Evolutionary conservation across 352 stramenopile genomes (phyloP).

Genomic region (Globisporangium mamillatum): DNA sequence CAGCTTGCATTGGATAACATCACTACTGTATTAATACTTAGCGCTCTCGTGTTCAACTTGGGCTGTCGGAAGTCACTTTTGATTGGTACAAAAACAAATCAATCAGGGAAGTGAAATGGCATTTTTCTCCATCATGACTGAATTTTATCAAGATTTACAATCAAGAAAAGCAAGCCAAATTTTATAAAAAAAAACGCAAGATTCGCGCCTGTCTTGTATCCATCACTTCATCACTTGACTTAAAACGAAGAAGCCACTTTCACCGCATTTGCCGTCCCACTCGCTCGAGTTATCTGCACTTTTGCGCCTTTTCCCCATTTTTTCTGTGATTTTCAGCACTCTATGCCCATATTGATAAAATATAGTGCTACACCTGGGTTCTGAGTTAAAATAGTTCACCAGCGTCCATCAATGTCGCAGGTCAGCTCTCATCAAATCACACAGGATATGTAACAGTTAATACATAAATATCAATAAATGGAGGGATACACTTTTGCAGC

Average conservation of each 20-base stretch:
- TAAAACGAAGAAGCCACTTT: neutral
- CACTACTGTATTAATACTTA: too few relatives aligned
- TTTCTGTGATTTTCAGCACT: neutral
- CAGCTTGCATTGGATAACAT: too few relatives aligned
- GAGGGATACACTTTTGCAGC: neutral
- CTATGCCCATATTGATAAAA: neutral
- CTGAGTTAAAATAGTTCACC: neutral
- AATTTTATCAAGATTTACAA: too few relatives aligned
- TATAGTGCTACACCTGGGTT: neutral
- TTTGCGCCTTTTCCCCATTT: neutral
- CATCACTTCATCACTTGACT: neutral
- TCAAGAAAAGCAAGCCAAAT: neutral
- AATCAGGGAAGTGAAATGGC: too few relatives aligned
- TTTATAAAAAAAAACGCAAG: neutral
- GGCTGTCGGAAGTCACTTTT: too few relatives aligned
- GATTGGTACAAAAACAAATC: too few relatives aligned
- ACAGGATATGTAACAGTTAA: neutral
- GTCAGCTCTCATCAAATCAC: neutral
- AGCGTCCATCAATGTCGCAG: neutral
- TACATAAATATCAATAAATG: neutral
- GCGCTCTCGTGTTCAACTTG: too few relatives aligned
- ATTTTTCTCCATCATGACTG: too few relatives aligned
- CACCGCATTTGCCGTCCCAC: neutral
- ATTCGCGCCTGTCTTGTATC: neutral
- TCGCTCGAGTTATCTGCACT: neutral